Evolutionary conservation across 2,329 filamentous ascomycete species (phyloP).

Genomic region (Fusarium veterinarium): DNA sequence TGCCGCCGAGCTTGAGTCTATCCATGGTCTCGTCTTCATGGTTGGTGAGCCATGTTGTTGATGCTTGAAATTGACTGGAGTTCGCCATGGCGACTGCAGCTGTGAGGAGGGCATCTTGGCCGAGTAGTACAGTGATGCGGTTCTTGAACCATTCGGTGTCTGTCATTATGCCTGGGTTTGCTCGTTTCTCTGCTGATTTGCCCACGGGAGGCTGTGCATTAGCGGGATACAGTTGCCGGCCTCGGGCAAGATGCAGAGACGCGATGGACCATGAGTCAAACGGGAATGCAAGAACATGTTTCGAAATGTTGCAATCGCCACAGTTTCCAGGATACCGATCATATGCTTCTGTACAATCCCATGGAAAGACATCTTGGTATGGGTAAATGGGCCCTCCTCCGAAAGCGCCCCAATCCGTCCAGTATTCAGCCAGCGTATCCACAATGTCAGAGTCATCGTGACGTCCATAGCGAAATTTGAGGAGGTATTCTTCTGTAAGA

Average conservation of each 20-base stretch:
- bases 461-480: slow-evolving; percentile 51
- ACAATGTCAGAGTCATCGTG: slow-evolving; percentile 55
- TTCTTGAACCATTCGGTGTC: slow-evolving; percentile 50
- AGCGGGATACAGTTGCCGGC: slow-evolving; percentile 48
- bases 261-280: slow-evolving; percentile 57
- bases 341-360: slow-evolving; percentile 59
- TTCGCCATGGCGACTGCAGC: slow-evolving; percentile 51
- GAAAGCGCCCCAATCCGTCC: slow-evolving; percentile 57
- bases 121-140: slow-evolving; percentile 48
- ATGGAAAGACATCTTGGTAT: slow-evolving; percentile 56
- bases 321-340: slow-evolving; percentile 50
- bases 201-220: rapidly evolving
- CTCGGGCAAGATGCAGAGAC: slow-evolving; percentile 51
- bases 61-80: slow-evolving; percentile 38
- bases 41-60: slow-evolving; percentile 49
- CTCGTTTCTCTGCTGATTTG: not conserved
- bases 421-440: slow-evolving; percentile 56
- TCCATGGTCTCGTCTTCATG: slow-evolving; percentile 41
- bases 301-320: slow-evolving; percentile 54
- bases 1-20: slow-evolving; percentile 53
- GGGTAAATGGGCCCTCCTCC: slow-evolving; percentile 49
- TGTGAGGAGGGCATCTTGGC: slow-evolving; percentile 45
- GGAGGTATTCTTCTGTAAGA: slow-evolving; percentile 55
- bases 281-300: slow-evolving; percentile 57
- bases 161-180: slow-evolving; percentile 23